Base-by-base conservation (phyloP, 495 filamentous ascomycete genomes). In the Physcia stellaris region DNA sequence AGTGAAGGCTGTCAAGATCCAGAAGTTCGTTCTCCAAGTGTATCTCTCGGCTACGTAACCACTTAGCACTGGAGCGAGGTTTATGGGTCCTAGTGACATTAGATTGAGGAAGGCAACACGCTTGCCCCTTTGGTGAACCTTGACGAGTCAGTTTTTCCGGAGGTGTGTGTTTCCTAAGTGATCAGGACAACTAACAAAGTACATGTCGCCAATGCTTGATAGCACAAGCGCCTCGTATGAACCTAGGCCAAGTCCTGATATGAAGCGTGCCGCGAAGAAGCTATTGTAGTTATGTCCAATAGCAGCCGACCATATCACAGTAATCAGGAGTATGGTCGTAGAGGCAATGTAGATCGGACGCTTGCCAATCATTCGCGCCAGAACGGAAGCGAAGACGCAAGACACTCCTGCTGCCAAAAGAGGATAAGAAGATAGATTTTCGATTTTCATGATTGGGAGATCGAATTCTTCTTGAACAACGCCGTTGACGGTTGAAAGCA, bases 311-410 rank as follows among this genome's bases (percentile, higher is more conserved):
- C 58, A 61, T 16, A 60, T 52, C 4, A 55, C 39, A 3, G 57
- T 57, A 0, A 39, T 48, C n/a, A 60, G 21, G 47, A 58, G 54
- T 4, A 63, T 13, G 2, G 47, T 48, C 0, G 52, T 55, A 0
- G 56, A 59, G 1, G 47, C 37, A 4, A 63, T 45, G 26, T 63
- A 63, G 0, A 63, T 37, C 0, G 58, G 58, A 4, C 60, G 40
- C 22, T 58, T 47, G 11, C 58, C 58, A 32, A 32, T 32, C 29
- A 32, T 15, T n/a, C 29, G 29, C 29, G 29, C 29, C 18, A 32
- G 29, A 32, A 32, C 29, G 29, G 29, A 9, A 3, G 29, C 29
- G 18, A 32, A 32, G 13, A 32, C 5, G 18, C 29, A 32, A 15
- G 29, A 32, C 13, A 32, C 18, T 3, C 13, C 29, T 5, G 13